Evolutionary conservation across 108 stramenopile species (phyloP).

Genomic region (Nitzschia sp.): DNA sequence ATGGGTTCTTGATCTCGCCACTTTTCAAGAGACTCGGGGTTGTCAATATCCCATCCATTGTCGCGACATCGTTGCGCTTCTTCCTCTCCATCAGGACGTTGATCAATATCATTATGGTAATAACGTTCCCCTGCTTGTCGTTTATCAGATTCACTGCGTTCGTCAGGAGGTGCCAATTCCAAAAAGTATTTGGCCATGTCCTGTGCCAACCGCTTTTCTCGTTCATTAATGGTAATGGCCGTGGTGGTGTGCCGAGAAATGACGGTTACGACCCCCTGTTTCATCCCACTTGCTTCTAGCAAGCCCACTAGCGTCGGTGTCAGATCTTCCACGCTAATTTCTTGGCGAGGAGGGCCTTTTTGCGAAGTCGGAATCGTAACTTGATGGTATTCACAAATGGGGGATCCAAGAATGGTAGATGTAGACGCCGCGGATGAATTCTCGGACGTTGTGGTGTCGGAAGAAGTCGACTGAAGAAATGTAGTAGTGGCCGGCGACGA

Average conservation of each 20-base stretch:
- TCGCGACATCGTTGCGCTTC: slow-evolving; percentile 82
- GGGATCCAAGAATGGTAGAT: slow-evolving; percentile 36
- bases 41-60: slow-evolving; percentile 87
- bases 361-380: slow-evolving; percentile 43
- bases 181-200: slow-evolving; percentile 71
- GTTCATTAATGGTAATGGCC: slow-evolving; percentile 85
- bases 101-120: slow-evolving; percentile 85
- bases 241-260: slow-evolving; percentile 87
- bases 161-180: slow-evolving; percentile 76
- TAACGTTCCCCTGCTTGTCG: slow-evolving; percentile 49
- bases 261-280: slow-evolving; percentile 66
- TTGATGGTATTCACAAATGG: slow-evolving; percentile 64
- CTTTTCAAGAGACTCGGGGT: slow-evolving; percentile 53
- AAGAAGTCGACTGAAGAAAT: no score
- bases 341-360: slow-evolving; percentile 63
- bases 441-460: neutral
- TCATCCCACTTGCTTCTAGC: slow-evolving; percentile 58
- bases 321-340: slow-evolving; percentile 78
- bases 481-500: no score
- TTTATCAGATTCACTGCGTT: slow-evolving; percentile 47
- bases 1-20: slow-evolving; percentile 92
- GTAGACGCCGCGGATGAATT: neutral
- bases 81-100: slow-evolving; percentile 75
- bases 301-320: slow-evolving; percentile 61
- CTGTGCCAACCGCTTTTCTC: slow-evolving; percentile 70